These are phyloP conservation scores for Sporopachydermia lactativora DNA, from an alignment of 805 yeast species.

Conservation along the genomic window DNA sequence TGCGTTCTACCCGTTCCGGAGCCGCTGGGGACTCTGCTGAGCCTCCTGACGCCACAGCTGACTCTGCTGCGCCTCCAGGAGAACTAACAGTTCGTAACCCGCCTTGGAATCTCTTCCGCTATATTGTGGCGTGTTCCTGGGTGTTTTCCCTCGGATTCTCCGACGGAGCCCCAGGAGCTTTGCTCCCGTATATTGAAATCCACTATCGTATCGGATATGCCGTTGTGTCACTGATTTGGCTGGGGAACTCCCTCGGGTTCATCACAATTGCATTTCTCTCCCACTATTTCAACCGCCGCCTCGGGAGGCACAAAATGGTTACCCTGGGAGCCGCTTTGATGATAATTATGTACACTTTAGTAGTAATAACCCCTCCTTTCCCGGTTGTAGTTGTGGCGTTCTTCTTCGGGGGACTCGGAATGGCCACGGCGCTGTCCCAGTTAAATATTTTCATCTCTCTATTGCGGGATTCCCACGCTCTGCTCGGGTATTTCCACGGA, in stretches of 20 bases:
- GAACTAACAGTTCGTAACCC: neutral
- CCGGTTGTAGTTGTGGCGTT: conserved; percentile 35
- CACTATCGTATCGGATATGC: conserved; percentile 35
- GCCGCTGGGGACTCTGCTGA: neutral
- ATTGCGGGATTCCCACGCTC: conserved; percentile 38
- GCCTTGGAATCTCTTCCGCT: neutral
- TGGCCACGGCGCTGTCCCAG: conserved; percentile 35
- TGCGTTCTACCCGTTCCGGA: neutral
- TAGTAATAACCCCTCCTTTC: conserved; percentile 34
- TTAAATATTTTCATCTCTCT: conserved; percentile 33
- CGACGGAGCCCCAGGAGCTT: conserved; percentile 49
- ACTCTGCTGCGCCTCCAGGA: neutral
- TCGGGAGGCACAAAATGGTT: conserved; percentile 29
- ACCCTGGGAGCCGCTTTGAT: conserved; percentile 25
- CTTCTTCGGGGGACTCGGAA: conserved; percentile 45
- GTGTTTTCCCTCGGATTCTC: conserved; percentile 8
- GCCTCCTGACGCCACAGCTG: neutral
- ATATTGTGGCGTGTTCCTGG: conserved; percentile 5
- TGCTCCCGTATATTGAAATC: conserved; percentile 38
- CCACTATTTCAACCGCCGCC: conserved; percentile 25
- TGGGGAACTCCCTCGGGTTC: conserved; percentile 42
- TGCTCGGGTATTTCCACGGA: conserved; percentile 54
- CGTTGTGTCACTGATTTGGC: conserved; percentile 44
- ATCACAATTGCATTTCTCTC: conserved; percentile 35
- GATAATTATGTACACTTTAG: conserved; percentile 28